phyloP scores from a whole-genome alignment of 1,284 basidiomycete genomes.

The Volvariella volvacea region DNA sequence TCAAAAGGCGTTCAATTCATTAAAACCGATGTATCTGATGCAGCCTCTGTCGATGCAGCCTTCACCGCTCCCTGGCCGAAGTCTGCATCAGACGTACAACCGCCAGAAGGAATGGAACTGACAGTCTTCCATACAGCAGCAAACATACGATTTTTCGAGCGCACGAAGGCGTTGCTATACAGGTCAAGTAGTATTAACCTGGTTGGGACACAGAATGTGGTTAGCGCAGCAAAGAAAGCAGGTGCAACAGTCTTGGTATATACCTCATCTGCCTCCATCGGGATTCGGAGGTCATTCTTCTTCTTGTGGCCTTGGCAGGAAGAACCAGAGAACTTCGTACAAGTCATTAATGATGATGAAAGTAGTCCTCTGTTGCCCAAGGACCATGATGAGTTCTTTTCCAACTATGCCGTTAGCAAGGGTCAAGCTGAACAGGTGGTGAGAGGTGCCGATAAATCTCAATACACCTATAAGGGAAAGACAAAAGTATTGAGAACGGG shows the following conservation, averaged over 20 bases:
- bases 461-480: conserved; percentile 17
- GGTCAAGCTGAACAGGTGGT: conserved; percentile 47
- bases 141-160: conserved; percentile 71
- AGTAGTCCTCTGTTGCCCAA: conserved; percentile 27
- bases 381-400: conserved; percentile 54
- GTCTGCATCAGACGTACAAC: not conserved
- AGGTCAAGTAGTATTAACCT: conserved; percentile 59
- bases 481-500: conserved; percentile 49
- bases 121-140: conserved; percentile 72
- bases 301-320: conserved; percentile 68
- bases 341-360: conserved; percentile 54
- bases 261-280: conserved; percentile 58
- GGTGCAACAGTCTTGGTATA: conserved; percentile 49
- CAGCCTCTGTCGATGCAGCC: conserved; percentile 43
- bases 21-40: conserved; percentile 50
- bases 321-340: conserved; percentile 47
- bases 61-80: conserved; percentile 60
- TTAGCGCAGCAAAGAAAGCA: conserved; percentile 34
- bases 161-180: conserved; percentile 39
- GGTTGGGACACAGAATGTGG: conserved; percentile 55
- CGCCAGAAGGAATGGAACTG: conserved; percentile 26
- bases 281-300: conserved; percentile 46
- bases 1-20: conserved; percentile 45
- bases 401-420: conserved; percentile 65
- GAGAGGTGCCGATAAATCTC: conserved; percentile 41